These are phyloP conservation scores for Epithele typhae DNA, from an alignment of 768 basidiomycete species.

Conservation along the genomic window DNA sequence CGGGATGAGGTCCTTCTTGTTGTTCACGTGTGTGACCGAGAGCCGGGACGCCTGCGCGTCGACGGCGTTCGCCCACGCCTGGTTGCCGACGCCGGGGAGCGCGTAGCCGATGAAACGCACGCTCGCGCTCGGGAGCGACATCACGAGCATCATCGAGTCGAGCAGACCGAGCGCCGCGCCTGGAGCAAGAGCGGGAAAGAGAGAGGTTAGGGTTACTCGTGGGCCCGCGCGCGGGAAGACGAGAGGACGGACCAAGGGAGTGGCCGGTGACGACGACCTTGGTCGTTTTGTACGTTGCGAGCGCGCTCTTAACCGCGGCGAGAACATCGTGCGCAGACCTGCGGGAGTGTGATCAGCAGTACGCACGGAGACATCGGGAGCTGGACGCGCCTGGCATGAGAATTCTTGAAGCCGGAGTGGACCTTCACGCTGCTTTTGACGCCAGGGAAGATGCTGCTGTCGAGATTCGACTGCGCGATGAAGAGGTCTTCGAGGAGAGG, in stretches of 20 bases:
- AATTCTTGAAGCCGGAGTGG: slow-evolving; percentile 43
- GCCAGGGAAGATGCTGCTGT: slow-evolving; percentile 45
- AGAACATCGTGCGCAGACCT: slow-evolving; percentile 38
- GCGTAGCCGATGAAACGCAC: slow-evolving; percentile 27
- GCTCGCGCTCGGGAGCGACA: slow-evolving; percentile 39
- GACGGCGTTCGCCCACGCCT: slow-evolving; percentile 53
- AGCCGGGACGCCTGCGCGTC: slow-evolving; percentile 37
- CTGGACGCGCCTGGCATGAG: slow-evolving; percentile 39
- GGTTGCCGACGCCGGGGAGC: slow-evolving; percentile 45
- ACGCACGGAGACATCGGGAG: too few species aligned
- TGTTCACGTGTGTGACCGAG: slow-evolving; percentile 51
- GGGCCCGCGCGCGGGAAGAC: background rate
- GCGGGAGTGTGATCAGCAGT: too few species aligned
- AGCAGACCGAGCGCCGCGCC: slow-evolving; percentile 52
- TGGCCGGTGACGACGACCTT: slow-evolving; percentile 42
- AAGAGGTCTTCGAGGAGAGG: slow-evolving; percentile 39
- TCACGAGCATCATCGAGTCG: slow-evolving; percentile 46
- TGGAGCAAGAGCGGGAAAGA: slow-evolving; percentile 1
- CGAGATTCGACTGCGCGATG: slow-evolving; percentile 29
- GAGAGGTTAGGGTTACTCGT: background rate
- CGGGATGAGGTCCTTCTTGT: slow-evolving; percentile 40
- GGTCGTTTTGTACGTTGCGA: slow-evolving; percentile 30
- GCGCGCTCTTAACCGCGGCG: slow-evolving; percentile 39
- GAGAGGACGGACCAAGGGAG: slow-evolving; percentile 29
- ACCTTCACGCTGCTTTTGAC: slow-evolving; percentile 35